phyloP scores from a whole-genome alignment of 78 protist species.

The Guillardia theta region DNA sequence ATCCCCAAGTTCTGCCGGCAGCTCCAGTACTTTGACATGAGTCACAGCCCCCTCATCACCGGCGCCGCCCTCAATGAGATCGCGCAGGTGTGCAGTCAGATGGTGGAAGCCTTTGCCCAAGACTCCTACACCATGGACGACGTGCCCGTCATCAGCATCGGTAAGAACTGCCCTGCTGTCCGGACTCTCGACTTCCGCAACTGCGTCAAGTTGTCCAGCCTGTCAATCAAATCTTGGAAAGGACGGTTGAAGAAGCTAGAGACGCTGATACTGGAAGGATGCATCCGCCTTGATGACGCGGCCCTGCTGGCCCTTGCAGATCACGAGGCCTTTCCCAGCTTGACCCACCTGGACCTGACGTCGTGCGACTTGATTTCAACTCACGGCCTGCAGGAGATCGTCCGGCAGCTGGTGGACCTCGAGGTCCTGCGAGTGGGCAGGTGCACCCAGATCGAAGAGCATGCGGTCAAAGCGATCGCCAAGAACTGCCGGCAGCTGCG shows the following conservation, averaged over 20 bases:
- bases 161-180: not conserved
- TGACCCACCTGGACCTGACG: not conserved
- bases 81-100: not conserved
- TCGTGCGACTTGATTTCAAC: not conserved
- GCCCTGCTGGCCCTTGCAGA: not conserved
- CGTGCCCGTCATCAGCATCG: not conserved
- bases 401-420: not conserved
- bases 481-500: not conserved
- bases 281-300: not conserved
- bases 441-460: not conserved
- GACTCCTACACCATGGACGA: not conserved
- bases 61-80: not conserved
- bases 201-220: not conserved
- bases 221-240: not conserved
- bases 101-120: not conserved
- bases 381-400: not conserved
- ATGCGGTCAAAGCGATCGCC: not conserved
- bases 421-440: not conserved
- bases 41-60: not conserved
- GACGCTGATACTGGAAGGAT: not conserved
- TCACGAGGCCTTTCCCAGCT: not conserved
- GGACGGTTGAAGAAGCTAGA: not conserved
- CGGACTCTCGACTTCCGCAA: not conserved
- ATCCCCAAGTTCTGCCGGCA: not conserved
- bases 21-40: not conserved